Evolutionary conservation across 2,329 filamentous ascomycete genomes (phyloP).

Genomic region (Aspergillus sp.): DNA sequence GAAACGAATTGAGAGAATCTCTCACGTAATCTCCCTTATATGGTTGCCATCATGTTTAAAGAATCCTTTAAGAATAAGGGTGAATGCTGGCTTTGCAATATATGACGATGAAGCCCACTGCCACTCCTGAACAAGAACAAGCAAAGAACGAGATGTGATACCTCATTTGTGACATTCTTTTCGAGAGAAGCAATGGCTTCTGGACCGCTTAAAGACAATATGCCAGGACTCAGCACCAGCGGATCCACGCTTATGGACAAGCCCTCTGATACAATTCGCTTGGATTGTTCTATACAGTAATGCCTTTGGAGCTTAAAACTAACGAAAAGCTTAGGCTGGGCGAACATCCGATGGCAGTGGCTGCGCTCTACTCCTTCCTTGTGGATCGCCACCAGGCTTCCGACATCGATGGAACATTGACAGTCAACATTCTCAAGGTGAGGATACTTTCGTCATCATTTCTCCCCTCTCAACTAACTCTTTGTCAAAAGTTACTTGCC

Average conservation of each 20-base stretch:
- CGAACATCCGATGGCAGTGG: slow-evolving; percentile 53
- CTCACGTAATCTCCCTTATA: slow-evolving; percentile 41
- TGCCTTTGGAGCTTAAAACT: background rate
- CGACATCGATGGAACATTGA: slow-evolving; percentile 52
- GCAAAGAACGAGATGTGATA: slow-evolving; percentile 7
- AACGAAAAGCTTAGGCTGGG: slow-evolving; percentile 45
- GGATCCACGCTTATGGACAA: background rate
- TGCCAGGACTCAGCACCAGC: slow-evolving; percentile 1
- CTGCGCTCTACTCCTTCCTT: slow-evolving; percentile 54
- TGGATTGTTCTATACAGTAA: background rate
- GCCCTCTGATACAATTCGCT: background rate
- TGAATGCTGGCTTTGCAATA: slow-evolving; percentile 21
- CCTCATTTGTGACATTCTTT: background rate
- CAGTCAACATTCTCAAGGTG: slow-evolving; percentile 53
- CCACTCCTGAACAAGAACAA: slow-evolving; percentile 12
- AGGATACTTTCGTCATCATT: slow-evolving; percentile 3
- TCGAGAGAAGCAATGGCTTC: slow-evolving; percentile 1
- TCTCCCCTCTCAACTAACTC: slow-evolving; percentile 28
- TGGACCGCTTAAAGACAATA: slow-evolving; percentile 5
- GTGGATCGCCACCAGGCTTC: slow-evolving; percentile 53
- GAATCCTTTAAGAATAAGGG: slow-evolving; percentile 37
- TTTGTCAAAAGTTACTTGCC: slow-evolving; percentile 52
- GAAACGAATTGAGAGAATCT: slow-evolving; percentile 41
- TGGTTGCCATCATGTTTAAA: slow-evolving; percentile 30
- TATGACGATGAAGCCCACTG: slow-evolving; percentile 14